Conservation (phyloP, 495 filamentous ascomycete genomes). For the Geopyxis carbonaria region DNA sequence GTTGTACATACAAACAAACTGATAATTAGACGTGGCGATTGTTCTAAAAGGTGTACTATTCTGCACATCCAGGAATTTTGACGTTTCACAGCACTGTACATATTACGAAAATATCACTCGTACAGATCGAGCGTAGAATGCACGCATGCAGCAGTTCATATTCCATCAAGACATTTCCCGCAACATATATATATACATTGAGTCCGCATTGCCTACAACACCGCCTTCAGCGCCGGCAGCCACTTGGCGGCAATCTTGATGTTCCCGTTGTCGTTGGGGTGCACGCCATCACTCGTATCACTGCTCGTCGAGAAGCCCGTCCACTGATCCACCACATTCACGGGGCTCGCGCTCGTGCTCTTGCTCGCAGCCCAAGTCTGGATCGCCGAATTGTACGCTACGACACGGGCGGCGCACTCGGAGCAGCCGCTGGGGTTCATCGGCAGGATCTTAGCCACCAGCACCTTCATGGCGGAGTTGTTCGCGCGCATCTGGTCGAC, state of each 20-base stretch:
- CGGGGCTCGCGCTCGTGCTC: slow-evolving; percentile 27
- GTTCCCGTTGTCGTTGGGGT: slow-evolving; percentile 30
- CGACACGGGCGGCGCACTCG: slow-evolving; percentile 23
- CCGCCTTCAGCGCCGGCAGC: slow-evolving; percentile 6
- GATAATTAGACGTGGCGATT: no score
- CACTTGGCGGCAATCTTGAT: slow-evolving; percentile 29
- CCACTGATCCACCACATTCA: slow-evolving; percentile 32
- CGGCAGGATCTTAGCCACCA: slow-evolving; percentile 35
- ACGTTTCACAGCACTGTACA: no score
- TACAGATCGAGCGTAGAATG: no score
- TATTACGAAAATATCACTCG: no score
- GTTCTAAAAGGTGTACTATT: no score
- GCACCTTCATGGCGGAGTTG: slow-evolving; percentile 29
- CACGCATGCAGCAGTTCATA: no score
- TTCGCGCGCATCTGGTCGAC: slow-evolving; percentile 29
- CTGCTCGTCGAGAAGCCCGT: slow-evolving; percentile 27
- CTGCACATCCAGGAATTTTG: no score
- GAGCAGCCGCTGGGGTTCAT: slow-evolving; percentile 27
- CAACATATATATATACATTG: no score
- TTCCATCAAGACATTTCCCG: no score
- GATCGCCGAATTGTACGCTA: slow-evolving; percentile 28
- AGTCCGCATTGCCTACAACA: no score
- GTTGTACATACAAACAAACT: no score
- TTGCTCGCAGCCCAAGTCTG: slow-evolving; percentile 26
- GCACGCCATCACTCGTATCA: slow-evolving; percentile 30